These are phyloP conservation scores for Leccinum arenicola DNA, from an alignment of 768 basidiomycete genomes.

Conservation along the genomic window DNA sequence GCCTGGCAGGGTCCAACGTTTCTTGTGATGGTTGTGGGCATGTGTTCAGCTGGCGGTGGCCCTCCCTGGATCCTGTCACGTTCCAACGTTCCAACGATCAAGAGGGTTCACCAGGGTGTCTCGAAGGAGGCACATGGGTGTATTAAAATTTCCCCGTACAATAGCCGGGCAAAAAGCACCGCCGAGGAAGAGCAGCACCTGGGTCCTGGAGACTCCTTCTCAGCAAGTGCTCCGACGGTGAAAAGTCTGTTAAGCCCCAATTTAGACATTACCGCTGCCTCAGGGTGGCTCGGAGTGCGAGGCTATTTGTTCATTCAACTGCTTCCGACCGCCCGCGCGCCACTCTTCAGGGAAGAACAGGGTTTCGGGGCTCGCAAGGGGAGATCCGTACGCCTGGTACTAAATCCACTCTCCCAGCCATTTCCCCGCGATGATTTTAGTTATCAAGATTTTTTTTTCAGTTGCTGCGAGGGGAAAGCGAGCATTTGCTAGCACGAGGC, in stretches of 20 bases:
- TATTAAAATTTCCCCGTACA: background rate
- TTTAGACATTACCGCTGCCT: conserved; percentile 6
- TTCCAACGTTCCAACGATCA: background rate
- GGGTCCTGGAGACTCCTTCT: background rate
- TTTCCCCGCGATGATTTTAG: background rate
- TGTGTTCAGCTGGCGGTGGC: background rate
- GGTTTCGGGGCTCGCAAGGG: background rate
- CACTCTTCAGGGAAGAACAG: background rate
- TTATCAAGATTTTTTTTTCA: background rate
- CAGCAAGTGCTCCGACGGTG: conserved; percentile 1
- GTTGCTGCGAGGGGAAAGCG: conserved; percentile 1
- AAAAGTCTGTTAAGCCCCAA: conserved; percentile 11
- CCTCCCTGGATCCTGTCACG: background rate
- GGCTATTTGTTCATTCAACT: background rate
- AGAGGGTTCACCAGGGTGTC: background rate
- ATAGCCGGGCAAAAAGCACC: conserved; percentile 1
- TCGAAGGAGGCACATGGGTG: background rate
- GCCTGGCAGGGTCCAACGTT: background rate
- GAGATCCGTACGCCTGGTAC: background rate
- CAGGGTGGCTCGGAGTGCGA: background rate
- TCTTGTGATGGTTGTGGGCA: background rate
- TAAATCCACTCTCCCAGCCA: background rate
- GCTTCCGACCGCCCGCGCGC: background rate
- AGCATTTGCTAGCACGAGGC: background rate
- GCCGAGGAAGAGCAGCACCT: background rate